Evolutionary conservation across 176 grass and related monocot genomes (phyloP), one percentile per base, ranked within the genome.

Genomic region (Luzula sylvatica): DNA sequence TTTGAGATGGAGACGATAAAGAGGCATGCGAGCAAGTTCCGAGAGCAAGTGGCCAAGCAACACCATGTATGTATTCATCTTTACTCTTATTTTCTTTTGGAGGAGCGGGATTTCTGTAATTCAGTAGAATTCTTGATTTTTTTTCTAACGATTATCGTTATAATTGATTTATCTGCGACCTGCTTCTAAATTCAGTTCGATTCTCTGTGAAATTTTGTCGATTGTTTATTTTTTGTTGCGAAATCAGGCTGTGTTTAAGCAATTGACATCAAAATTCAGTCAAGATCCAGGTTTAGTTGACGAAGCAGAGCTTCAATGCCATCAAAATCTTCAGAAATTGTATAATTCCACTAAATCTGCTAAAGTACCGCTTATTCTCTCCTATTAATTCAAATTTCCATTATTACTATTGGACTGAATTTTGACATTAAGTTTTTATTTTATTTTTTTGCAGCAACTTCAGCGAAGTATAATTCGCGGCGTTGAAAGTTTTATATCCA

Each of bases 21-120:
- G 65, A 98, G 82, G 72, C 81, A 98, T 15, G 86, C 92, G 2
- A 87, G 68, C 75, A 98, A 65, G 68, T 60, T 98, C 24, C 63
- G 85, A 56, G 81, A 90, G 86, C 92, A 90, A 53, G 68, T 98
- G 20, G 75, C 72, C 67, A 98, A 90, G 81, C 92, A 90, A 58
- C 92, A 96, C 15, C 74, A 90, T 82, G 92, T 98, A 74, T 17
- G 27, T 44, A 23, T 61, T 15, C 24, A 42, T 30, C 41, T 27
- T 27, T 2, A 1, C 14, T 40, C 9, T 45, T 53, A 3, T 65
- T 32, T 47, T 42, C 18, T 6, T 40, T 21, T 18, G 14, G 5
- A 42, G 17, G 7, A 30, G 15, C 23, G 20, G 7, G 6, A 12
- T 14, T 67, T 58, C 5, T 12, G 45, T 52, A 15, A 24, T 23